A percentile compares a stretch with the other conserved stretches of the same genome.
Conservation (phyloP, 2,329 filamentous ascomycete genomes). For the Ophiocordyceps camponoti-saundersi region DNA sequence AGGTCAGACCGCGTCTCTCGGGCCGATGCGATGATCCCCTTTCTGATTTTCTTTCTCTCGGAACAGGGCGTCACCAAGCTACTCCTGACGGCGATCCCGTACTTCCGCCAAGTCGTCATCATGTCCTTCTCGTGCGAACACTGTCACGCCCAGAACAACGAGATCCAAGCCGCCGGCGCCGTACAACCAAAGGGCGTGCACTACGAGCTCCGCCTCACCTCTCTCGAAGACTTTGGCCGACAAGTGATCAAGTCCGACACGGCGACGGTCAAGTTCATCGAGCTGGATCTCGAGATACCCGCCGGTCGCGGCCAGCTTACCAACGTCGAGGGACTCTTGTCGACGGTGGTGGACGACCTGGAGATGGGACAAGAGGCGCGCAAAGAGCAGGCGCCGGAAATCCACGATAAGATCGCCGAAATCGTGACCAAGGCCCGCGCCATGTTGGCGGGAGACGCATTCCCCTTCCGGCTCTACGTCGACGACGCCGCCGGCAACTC, state of each 20-base stretch:
- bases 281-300: constrained; percentile 86
- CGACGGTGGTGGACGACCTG: constrained; percentile 63
- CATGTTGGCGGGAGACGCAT: constrained; percentile 61
- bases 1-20: constrained; percentile 11
- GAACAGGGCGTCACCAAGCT: constrained; percentile 67
- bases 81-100: constrained; percentile 82
- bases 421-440: constrained; percentile 57
- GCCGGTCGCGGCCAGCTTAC: constrained; percentile 80
- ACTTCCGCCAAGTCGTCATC: constrained; percentile 92
- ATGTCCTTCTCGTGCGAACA: constrained; percentile 92
- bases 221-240: constrained; percentile 57
- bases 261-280: constrained; percentile 71
- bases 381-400: constrained; percentile 60
- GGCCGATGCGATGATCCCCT: too few species aligned
- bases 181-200: constrained; percentile 79
- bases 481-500: constrained; percentile 94
- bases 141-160: constrained; percentile 80
- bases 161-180: constrained; percentile 80
- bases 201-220: constrained; percentile 67
- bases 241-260: constrained; percentile 88
- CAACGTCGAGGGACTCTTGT: constrained; percentile 80
- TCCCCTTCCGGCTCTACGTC: constrained; percentile 76
- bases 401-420: constrained; percentile 60
- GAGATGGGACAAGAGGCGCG: constrained; percentile 68
- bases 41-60: too few species aligned